These are phyloP conservation scores for Silene conica DNA, from an alignment of 148 eudicot genomes.

Conservation along the genomic window DNA sequence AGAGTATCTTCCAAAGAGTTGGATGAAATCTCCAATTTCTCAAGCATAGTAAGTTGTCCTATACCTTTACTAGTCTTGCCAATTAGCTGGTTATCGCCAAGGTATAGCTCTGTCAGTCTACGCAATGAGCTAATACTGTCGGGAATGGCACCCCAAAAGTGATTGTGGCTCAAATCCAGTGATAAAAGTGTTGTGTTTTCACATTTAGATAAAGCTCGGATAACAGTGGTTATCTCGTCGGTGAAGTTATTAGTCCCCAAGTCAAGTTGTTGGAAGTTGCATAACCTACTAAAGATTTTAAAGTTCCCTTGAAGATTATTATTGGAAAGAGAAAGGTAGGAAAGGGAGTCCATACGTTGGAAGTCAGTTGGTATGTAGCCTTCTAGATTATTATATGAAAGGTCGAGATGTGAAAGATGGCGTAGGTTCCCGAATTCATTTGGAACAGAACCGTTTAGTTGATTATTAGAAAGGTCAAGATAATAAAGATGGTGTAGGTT, in stretches of 20 bases:
- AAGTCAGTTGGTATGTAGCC: not conserved
- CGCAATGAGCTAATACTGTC: not conserved
- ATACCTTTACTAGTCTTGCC: slow-evolving; percentile 11
- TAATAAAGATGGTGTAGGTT: not conserved
- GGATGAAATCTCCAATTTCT: too few species aligned
- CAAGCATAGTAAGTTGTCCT: slow-evolving; percentile 2
- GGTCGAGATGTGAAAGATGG: slow-evolving; percentile 6
- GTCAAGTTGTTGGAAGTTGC: not conserved
- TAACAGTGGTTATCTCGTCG: not conserved
- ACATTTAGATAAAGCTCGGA: slow-evolving; percentile 15
- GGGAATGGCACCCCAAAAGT: too few species aligned
- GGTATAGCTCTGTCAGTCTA: not conserved
- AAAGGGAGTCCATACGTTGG: not conserved
- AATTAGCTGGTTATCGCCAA: slow-evolving; percentile 21
- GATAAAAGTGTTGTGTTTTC: too few species aligned
- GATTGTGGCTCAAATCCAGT: too few species aligned
- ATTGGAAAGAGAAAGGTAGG: not conserved
- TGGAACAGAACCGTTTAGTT: slow-evolving; percentile 9
- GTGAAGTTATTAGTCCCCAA: not conserved
- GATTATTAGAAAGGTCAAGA: slow-evolving; percentile 10
- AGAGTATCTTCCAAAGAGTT: too few species aligned
- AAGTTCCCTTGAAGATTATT: slow-evolving; percentile 15
- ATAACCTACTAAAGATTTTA: not conserved
- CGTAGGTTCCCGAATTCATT: not conserved
- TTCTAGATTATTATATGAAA: not conserved